phyloP scores from a whole-genome alignment of 192 early-diverging fungal genomes.

The Obelidium mucronatum region DNA sequence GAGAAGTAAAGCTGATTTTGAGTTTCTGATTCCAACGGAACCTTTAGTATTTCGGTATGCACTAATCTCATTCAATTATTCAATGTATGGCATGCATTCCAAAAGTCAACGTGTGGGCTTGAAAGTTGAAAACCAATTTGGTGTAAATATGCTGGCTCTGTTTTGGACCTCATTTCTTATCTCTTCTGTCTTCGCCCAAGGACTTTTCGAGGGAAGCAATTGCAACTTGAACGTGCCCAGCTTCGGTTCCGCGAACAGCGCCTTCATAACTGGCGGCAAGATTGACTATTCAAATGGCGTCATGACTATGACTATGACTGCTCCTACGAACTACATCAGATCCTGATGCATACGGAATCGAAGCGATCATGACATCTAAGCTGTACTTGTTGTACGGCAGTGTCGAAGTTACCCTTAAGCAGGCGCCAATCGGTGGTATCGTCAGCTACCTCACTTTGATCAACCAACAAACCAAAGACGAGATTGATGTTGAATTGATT shows the following conservation, averaged over 20 bases:
- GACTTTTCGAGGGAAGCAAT: constrained; percentile 4
- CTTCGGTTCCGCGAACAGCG: constrained; percentile 6
- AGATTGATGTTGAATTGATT: constrained; percentile 32
- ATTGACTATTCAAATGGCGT: constrained; percentile 1
- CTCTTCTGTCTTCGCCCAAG: constrained; percentile 7
- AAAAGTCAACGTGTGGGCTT: no score
- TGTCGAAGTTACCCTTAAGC: constrained; percentile 24
- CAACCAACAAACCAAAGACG: constrained; percentile 19
- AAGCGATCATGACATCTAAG: neutral
- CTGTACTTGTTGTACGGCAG: constrained; percentile 30
- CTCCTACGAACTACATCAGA: neutral
- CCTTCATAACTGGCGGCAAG: constrained; percentile 1
- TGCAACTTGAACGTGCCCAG: constrained; percentile 8
- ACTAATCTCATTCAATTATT: no score
- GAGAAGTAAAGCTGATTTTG: no score
- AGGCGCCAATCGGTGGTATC: constrained; percentile 16
- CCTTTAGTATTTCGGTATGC: no score
- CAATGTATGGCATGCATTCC: no score
- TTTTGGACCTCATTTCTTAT: no score
- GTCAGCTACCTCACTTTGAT: constrained; percentile 14
- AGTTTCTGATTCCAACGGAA: no score
- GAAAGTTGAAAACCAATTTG: no score
- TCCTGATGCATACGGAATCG: neutral
- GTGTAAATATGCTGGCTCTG: no score
- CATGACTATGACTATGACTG: constrained; percentile 15